Evolutionary conservation across 208 protist genomes (phyloP).

Genomic region (Endotrypanum monterogeii): DNA sequence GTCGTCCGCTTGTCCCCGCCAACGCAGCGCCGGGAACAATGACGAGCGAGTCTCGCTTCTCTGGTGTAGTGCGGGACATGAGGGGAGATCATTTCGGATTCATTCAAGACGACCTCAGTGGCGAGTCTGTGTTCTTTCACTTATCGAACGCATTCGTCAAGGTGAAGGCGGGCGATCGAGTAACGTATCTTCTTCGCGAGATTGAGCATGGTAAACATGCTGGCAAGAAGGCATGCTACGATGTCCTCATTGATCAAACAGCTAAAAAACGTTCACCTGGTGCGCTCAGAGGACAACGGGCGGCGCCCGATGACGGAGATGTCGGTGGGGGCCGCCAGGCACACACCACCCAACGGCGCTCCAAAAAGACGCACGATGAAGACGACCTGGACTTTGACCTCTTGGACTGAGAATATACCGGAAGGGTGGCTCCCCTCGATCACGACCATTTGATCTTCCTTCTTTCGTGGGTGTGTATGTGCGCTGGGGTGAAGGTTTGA

Average conservation of each 20-base stretch:
- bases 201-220: conserved; percentile 57
- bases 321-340: background rate
- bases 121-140: conserved; percentile 86
- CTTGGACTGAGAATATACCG: background rate
- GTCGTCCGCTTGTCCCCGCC: conserved; percentile 12
- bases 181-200: conserved; percentile 67
- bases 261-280: background rate
- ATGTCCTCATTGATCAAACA: conserved; percentile 29
- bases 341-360: background rate
- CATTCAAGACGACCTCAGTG: conserved; percentile 59
- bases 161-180: conserved; percentile 50
- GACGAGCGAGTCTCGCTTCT: conserved; percentile 34
- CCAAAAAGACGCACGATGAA: background rate
- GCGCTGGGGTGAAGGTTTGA: background rate
- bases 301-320: background rate
- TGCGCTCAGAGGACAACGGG: background rate
- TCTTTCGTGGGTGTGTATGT: background rate
- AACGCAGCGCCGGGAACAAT: conserved; percentile 17
- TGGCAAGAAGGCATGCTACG: conserved; percentile 68
- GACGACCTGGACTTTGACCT: conserved; percentile 20
- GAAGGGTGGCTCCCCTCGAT: too few relatives aligned
- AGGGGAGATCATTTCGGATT: conserved; percentile 60
- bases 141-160: conserved; percentile 29
- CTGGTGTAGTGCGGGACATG: conserved; percentile 59
- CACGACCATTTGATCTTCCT: background rate